Percentiles rank a stretch among this genome's conserved stretches.
Conservation (phyloP, 139 green algal genomes). For the Chlorella sp. region DNA sequence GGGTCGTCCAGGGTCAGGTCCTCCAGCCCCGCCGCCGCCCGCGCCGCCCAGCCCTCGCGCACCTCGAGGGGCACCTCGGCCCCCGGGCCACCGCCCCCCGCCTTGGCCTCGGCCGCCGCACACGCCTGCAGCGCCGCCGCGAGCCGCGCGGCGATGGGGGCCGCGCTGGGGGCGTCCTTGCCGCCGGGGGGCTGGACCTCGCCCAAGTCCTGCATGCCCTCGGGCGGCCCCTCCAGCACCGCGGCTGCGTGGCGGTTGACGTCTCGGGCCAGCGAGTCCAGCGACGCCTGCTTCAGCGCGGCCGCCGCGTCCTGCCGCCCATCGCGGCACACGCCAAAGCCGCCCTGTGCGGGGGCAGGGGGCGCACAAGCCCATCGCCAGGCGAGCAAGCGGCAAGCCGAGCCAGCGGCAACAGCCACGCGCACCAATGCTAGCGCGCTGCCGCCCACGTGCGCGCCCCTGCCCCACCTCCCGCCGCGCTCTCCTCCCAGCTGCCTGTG, state of each 20-base stretch:
- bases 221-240: constrained; percentile 26
- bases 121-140: constrained; percentile 17
- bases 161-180: neutral
- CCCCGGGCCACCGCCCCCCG: neutral
- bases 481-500: too few species aligned
- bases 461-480: too few species aligned
- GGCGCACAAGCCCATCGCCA: too few species aligned
- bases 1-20: constrained; percentile 18
- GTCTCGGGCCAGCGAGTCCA: constrained; percentile 30
- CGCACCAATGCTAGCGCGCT: too few species aligned
- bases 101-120: neutral
- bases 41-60: constrained; percentile 23
- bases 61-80: constrained; percentile 7
- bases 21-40: constrained; percentile 27
- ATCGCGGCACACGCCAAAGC: constrained; percentile 4
- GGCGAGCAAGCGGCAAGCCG: too few species aligned
- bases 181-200: neutral
- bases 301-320: neutral
- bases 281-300: neutral
- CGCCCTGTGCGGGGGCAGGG: too few species aligned
- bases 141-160: constrained; percentile 12
- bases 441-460: too few species aligned
- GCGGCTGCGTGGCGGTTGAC: constrained; percentile 38
- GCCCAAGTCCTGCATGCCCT: constrained; percentile 14
- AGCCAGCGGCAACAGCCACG: too few species aligned